Base-by-base conservation (phyloP, 306 rosid species). In the Fagus sylvatica region DNA sequence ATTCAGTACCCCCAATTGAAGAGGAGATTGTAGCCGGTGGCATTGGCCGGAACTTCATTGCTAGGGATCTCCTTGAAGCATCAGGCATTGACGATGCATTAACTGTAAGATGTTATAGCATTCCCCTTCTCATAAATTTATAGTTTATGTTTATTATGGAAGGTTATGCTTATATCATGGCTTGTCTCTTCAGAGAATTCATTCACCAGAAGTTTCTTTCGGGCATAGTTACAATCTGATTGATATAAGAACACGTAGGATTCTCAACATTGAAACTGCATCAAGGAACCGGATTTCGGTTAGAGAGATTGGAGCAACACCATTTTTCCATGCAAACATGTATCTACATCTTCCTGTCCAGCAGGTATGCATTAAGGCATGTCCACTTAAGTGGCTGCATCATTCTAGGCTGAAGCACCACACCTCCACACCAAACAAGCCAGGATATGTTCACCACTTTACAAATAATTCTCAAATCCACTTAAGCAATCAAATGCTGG, bases 31-130 rank as follows among this genome's bases (percentile, higher is more conserved):
- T 82, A 54, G 89, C 93, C 0, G 90, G 93, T 51, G 93, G 90
- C n/a, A 89, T 91, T 41, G 96, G 93, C 9, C 84, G 90, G 49
- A 95, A 93, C 89, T 91, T 95, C 75, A 66, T 95, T 66, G 87
- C 97, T 57, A 83, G 96, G 39, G 89, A 91, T 81, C 84, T 92
- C 78, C 97, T 92, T 53, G 96, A 92, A 90, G 90, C 96, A n/a
- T 76, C 85, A 34, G 77, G 89, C 86, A 87, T 95, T 22, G 87
- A 88, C 1, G 89, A 93, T 69, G 96, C 98, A 57, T 28, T 91
- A 68, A 73, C 22, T 71, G 98, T 91, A 76, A 78, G 86, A 72
- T 46, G 54, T 16, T 73, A 42, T 68, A 28, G 36, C 28, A 80
- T 70, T 69, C 69, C 16, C 73, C 61, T 82, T 76, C 48, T 70